Percentiles rank a stretch among this genome's conserved stretches.
These are phyloP conservation scores for Nemania sp. DNA, from an alignment of 2,329 filamentous ascomycete species.

Conservation along the genomic window DNA sequence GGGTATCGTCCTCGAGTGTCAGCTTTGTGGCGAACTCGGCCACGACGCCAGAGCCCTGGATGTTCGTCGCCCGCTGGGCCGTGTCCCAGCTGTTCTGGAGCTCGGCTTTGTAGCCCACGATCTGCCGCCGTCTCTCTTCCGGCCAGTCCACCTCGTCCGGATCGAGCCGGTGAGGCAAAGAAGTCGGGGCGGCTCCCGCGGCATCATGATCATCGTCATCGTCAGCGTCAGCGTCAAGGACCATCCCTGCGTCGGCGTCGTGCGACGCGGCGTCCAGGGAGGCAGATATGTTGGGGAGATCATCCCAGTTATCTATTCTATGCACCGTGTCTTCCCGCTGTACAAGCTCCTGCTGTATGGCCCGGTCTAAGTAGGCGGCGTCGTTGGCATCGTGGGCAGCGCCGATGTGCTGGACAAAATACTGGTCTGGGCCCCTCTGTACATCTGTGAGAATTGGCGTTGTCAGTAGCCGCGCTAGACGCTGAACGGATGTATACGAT, in stretches of 20 bases:
- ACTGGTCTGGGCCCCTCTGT: background rate
- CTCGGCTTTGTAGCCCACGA: slow-evolving; percentile 4
- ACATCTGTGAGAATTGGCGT: background rate
- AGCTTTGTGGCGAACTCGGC: background rate
- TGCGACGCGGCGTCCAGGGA: too few species aligned
- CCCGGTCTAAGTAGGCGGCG: slow-evolving; percentile 2
- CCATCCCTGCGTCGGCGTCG: background rate
- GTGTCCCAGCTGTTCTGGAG: background rate
- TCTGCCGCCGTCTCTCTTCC: slow-evolving; percentile 8
- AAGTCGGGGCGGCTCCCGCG: too few species aligned
- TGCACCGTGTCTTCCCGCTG: background rate
- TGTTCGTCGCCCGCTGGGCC: background rate
- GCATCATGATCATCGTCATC: background rate
- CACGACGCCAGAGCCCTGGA: background rate
- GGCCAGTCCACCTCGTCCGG: background rate
- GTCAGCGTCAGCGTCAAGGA: background rate
- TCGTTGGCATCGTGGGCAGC: background rate
- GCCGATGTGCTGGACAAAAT: background rate
- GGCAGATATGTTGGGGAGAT: too few species aligned
- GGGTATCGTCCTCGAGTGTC: background rate
- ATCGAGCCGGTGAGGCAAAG: background rate
- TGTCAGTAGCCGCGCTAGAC: too few species aligned
- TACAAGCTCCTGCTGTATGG: slow-evolving; percentile 10
- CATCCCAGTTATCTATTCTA: background rate
- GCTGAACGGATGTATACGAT: too few species aligned